Evolutionary conservation across 2,329 filamentous ascomycete genomes (phyloP).

Genomic region (Chaetoscypha palmicola): DNA sequence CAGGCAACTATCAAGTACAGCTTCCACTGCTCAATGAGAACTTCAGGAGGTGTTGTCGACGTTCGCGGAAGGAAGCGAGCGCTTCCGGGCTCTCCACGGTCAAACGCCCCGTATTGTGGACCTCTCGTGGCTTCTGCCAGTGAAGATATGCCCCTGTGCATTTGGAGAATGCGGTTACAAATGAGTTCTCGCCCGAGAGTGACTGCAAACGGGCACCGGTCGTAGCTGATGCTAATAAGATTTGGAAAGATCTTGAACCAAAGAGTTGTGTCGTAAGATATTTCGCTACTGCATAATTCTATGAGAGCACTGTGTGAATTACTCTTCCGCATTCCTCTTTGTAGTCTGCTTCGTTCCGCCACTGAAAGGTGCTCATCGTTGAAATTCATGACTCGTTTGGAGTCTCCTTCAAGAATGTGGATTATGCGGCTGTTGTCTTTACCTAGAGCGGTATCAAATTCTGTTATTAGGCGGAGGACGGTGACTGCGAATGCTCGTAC

Average conservation of each 20-base stretch:
- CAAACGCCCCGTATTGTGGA: constrained; percentile 50
- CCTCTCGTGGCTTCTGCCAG: constrained; percentile 68
- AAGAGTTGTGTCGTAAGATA: constrained; percentile 86
- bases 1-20: constrained; percentile 95
- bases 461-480: constrained; percentile 82
- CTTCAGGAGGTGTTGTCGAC: constrained; percentile 69
- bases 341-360: constrained; percentile 84
- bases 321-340: constrained; percentile 80
- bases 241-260: constrained; percentile 99
- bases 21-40: constrained; percentile 96
- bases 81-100: constrained; percentile 45
- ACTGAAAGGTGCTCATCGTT: constrained; percentile 88
- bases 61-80: constrained; percentile 40
- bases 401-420: constrained; percentile 84
- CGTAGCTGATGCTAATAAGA: constrained; percentile 80
- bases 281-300: constrained; percentile 90
- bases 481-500: constrained; percentile 89
- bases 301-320: constrained; percentile 81
- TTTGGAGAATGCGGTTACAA: constrained; percentile 84
- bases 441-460: constrained; percentile 84
- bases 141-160: constrained; percentile 77
- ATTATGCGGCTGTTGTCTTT: constrained; percentile 73
- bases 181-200: constrained; percentile 86
- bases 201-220: constrained; percentile 85
- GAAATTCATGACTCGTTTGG: constrained; percentile 80